A percentile compares a stretch with the other conserved stretches of the same genome.
phyloP scores from a whole-genome alignment of 1,284 basidiomycete species.

The Boletus chippewaensis region DNA sequence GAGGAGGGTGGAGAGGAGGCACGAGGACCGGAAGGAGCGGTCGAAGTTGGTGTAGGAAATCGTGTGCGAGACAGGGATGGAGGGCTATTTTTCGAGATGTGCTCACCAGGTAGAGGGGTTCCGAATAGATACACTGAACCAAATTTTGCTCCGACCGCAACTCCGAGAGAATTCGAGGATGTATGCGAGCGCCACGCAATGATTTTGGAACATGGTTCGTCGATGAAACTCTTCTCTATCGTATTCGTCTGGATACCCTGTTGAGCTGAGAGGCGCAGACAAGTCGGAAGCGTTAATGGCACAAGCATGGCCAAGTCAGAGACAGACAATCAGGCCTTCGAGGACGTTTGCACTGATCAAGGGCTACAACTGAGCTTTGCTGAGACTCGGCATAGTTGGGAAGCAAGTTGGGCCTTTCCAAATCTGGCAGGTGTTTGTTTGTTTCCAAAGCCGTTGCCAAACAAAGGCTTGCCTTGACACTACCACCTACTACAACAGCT shows the following conservation, averaged over 20 bases:
- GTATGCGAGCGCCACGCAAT: slow-evolving; percentile 19
- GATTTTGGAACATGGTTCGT: slow-evolving; percentile 20
- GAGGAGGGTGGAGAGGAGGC: slow-evolving; percentile 36
- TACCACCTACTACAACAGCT: neutral
- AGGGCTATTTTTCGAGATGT: slow-evolving; percentile 2
- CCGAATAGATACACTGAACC: slow-evolving; percentile 36
- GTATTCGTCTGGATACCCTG: slow-evolving; percentile 8
- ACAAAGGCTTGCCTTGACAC: slow-evolving; percentile 5
- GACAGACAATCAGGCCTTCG: neutral
- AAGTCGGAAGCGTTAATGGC: slow-evolving; percentile 24
- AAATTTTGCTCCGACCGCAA: slow-evolving; percentile 32
- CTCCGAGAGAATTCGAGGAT: slow-evolving; percentile 11
- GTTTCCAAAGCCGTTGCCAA: slow-evolving; percentile 27
- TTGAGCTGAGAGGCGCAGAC: slow-evolving; percentile 12
- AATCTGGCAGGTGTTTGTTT: slow-evolving; percentile 27
- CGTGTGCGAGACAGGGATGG: slow-evolving; percentile 15
- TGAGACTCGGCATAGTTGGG: slow-evolving; percentile 6
- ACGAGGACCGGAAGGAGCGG: slow-evolving; percentile 19
- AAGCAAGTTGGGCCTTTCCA: neutral
- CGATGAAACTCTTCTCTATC: slow-evolving; percentile 24
- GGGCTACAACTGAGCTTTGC: neutral
- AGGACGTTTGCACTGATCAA: slow-evolving; percentile 4
- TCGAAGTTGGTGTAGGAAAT: slow-evolving; percentile 9
- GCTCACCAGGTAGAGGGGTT: slow-evolving; percentile 19
- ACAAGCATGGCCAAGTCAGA: slow-evolving; percentile 21